Base-by-base conservation (phyloP, 2,329 filamentous ascomycete species). In the Xylariaceae sp. region DNA sequence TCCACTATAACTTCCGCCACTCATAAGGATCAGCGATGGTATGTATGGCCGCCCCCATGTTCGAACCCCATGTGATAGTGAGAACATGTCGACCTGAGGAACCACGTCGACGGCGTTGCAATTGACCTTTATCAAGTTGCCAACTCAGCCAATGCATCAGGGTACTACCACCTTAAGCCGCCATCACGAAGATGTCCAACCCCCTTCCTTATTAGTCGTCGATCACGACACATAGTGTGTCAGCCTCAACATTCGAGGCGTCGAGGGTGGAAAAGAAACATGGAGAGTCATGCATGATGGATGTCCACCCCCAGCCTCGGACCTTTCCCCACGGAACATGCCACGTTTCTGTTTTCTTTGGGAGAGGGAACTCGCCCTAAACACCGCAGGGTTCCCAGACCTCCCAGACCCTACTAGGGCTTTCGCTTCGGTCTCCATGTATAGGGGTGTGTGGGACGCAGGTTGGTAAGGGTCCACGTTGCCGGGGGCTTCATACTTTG, bases 101-200 rank as follows among this genome's bases (percentile, higher is more conserved):
- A 19, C 50, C 54, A 48, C 45, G 47, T 50, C 26, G 56, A 27
- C 47, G 47, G 41, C 48, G 42, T 29, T 45, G 29, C 39, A 35
- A 45, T 51, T 48, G 53, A 46, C 42, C n/a, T 37, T 39, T 57
- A 54, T 51, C 54, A 57, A 41, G 30, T 39, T 59, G 57, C 57
- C 54, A 57, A 41, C 54, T 59, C 57, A 57, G 46, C 47, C 45
- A 26, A 34, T 8, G 29, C 19, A 46, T 32, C 41, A 7, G 26
- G 39, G 12, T n/a, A 47, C 19, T 44, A n/a, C 2, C 40, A 7
- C 8, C 42, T 45, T 44, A 43, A 27, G 27, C 19, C 39, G 12
- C 45, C 46, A 12, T 11, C 30, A n/a, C 6, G n/a, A 39, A 32
- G 40, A 44, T 31, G 9, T 37, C 27, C 31, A 39, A 39, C 0